phyloP scores from a whole-genome alignment of 805 yeast species.

The Teunomyces tritomae region DNA sequence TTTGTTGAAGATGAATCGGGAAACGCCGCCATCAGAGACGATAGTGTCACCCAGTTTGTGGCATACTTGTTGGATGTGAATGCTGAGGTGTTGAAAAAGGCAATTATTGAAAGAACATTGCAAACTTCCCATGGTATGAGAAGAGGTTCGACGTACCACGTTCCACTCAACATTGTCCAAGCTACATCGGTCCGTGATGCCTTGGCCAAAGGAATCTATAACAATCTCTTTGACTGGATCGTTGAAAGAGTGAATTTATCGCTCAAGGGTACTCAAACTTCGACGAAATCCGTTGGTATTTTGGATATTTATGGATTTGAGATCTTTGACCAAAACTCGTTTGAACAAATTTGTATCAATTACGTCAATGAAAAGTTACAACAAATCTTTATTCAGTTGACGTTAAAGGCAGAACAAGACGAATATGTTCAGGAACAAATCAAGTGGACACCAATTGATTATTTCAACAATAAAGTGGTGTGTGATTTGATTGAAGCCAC shows the following conservation, averaged over 20 bases:
- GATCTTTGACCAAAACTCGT: constrained; percentile 90
- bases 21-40: constrained; percentile 76
- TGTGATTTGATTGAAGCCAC: constrained; percentile 93
- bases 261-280: constrained; percentile 46
- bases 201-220: constrained; percentile 89
- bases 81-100: constrained; percentile 58
- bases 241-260: constrained; percentile 87
- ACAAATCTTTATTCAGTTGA: constrained; percentile 93
- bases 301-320: constrained; percentile 96
- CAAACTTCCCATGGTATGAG: constrained; percentile 88
- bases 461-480: constrained; percentile 92
- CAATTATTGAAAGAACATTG: constrained; percentile 76
- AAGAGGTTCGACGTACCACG: constrained; percentile 91
- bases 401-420: constrained; percentile 95
- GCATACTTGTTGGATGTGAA: constrained; percentile 87
- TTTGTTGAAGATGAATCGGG: constrained; percentile 87
- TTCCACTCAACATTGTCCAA: constrained; percentile 86
- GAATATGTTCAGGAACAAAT: constrained; percentile 94
- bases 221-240: constrained; percentile 93
- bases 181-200: constrained; percentile 96
- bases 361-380: constrained; percentile 94
- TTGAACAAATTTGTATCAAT: constrained; percentile 93
- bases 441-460: constrained; percentile 96
- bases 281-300: constrained; percentile 78
- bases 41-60: constrained; percentile 89